Base-by-base conservation (phyloP, 2,329 filamentous ascomycete genomes). In the Penicillium sp. region DNA sequence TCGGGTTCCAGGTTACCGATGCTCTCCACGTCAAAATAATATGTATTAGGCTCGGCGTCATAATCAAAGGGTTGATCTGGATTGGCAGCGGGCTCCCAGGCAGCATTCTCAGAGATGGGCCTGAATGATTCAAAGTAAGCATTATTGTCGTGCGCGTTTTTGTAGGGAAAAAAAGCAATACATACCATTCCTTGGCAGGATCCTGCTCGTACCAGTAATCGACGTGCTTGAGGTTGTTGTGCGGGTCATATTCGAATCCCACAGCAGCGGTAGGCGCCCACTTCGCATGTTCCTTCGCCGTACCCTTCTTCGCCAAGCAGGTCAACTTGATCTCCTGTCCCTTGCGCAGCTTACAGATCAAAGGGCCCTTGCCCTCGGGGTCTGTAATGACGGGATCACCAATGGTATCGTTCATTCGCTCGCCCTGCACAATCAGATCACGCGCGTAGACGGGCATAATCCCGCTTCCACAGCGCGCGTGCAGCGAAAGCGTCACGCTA, bases 241-340 rank as follows among this genome's bases (percentile, higher is more conserved):
- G 90, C 56, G 94, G 94, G 72, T 99, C 94, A 75, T 99, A 99
- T 75, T 99, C 94, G 71, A 99, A 99, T 21, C 91, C 92, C 36
- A 99, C 87, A 3, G 94, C 94, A 36, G 92, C 84, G 31, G 90
- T 93, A 2, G 94, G 92, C 67, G 91, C 90, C 94, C 94, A 99
- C 76, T 99, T 99, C 9, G 94, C 91, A 75, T 99, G 94, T 74
- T 99, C 94, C 81, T 99, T 99, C 33, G 93, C 92, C 61, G 97
- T 97, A 1, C 94, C 94, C 82, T 97, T 97, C 82, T 96, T 97
- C 47, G 93, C 94, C 62, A 97, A 89, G 71, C 93, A 97, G 58
- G 85, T 90, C 69, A 99, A 85, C 72, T 91, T 88, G 56, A 99
- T 79, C 75, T 96, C 92, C 77, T 99, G 94, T 2, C 89, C 91